Percentiles rank a stretch among this genome's conserved stretches.
Evolutionary conservation across 2,329 filamentous ascomycete species (phyloP).

Genomic region (Bisporella sp.): DNA sequence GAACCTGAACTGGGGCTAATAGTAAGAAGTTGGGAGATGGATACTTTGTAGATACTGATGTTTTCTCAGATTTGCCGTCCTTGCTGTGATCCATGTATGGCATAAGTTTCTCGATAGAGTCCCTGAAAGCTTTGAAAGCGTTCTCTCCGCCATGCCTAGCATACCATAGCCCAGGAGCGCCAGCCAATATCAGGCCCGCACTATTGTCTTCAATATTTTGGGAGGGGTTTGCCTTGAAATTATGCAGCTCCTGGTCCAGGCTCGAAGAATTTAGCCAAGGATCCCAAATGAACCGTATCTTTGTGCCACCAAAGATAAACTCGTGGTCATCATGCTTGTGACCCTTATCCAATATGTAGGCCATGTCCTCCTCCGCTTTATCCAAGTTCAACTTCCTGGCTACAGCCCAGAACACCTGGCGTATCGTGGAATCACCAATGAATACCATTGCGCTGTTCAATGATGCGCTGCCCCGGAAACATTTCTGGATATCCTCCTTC

Average conservation of each 20-base stretch:
- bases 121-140: slow-evolving; percentile 38
- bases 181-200: slow-evolving; percentile 43
- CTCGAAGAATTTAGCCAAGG: slow-evolving; percentile 49
- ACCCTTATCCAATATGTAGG: slow-evolving; percentile 27
- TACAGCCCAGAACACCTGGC: slow-evolving; percentile 54
- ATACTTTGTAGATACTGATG: slow-evolving; percentile 9
- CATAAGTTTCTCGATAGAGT: slow-evolving; percentile 38
- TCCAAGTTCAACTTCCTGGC: slow-evolving; percentile 39
- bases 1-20: slow-evolving; percentile 28
- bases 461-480: slow-evolving; percentile 31
- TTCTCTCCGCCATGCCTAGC: slow-evolving; percentile 41
- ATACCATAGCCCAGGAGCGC: slow-evolving; percentile 48
- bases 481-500: slow-evolving; percentile 42
- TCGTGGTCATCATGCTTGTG: slow-evolving; percentile 39
- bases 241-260: slow-evolving; percentile 34
- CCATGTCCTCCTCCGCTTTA: slow-evolving; percentile 30
- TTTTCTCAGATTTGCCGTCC: slow-evolving; percentile 6
- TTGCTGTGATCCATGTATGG: slow-evolving; percentile 28
- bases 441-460: slow-evolving; percentile 45
- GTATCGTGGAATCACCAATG: slow-evolving; percentile 51
- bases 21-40: slow-evolving; percentile 22
- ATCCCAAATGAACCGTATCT: slow-evolving; percentile 54
- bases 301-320: slow-evolving; percentile 37
- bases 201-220: slow-evolving; percentile 21
- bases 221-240: slow-evolving; percentile 25